A percentile compares a stretch with the other conserved stretches of the same genome.
Conservation (phyloP, 1,284 basidiomycete genomes). For the Clitocybe nebularis region DNA sequence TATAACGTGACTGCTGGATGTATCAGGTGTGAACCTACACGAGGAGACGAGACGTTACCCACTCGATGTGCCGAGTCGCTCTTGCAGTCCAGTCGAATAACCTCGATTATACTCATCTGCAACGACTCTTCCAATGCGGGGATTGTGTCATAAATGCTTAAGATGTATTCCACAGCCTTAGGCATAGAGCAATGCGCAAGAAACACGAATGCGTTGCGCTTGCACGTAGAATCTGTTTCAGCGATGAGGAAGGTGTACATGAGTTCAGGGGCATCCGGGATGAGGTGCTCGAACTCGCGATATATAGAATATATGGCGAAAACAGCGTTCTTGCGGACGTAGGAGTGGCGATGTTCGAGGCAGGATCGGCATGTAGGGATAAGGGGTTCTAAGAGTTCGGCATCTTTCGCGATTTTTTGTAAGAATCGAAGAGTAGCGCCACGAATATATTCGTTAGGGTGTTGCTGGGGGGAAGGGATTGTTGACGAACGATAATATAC, state of each 20-base stretch:
- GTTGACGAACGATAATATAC: constrained; percentile 1
- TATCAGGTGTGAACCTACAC: constrained; percentile 12
- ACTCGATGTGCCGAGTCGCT: constrained; percentile 79
- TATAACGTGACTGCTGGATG: constrained; percentile 73
- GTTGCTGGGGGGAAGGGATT: constrained; percentile 62
- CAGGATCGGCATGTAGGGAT: constrained; percentile 92
- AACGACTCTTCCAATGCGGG: constrained; percentile 86
- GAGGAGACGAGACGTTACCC: constrained; percentile 24
- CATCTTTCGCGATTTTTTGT: constrained; percentile 92
- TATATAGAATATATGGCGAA: constrained; percentile 96
- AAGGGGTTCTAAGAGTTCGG: constrained; percentile 94
- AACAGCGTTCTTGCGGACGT: constrained; percentile 98
- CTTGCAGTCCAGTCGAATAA: constrained; percentile 90
- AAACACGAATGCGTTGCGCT: constrained; percentile 96
- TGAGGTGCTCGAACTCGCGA: constrained; percentile 90
- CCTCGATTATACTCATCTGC: constrained; percentile 96
- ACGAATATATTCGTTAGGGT: constrained; percentile 99
- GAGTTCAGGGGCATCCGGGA: constrained; percentile 96
- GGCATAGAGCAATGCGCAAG: constrained; percentile 86
- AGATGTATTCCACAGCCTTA: constrained; percentile 90
- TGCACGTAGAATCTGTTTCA: constrained; percentile 95
- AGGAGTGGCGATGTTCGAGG: constrained; percentile 97
- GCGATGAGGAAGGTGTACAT: constrained; percentile 97
- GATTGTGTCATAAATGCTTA: constrained; percentile 84
- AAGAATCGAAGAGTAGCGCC: constrained; percentile 96